Evolutionary conservation across 306 rosid genomes (phyloP), one percentile per base, ranked within the genome.

Genomic region (Vigna angularis): DNA sequence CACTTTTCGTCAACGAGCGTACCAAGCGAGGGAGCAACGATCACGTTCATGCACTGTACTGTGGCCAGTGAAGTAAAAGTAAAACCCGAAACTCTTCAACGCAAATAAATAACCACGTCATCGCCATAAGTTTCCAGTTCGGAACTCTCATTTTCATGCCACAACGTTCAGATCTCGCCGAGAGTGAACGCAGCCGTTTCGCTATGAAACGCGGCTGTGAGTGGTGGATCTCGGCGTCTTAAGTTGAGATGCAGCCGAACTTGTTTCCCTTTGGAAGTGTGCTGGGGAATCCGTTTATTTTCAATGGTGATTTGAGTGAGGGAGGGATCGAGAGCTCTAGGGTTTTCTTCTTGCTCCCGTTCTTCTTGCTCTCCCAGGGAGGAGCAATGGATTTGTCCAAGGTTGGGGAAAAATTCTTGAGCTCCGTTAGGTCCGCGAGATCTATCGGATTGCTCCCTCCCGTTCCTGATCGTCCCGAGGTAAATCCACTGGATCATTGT

Each of bases 351-450:
- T 82, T 96, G 79, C 83, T 91, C 66, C 97, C 99, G 3, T 89
- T 96, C 88, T 81, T 96, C 85, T 83, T 96, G 78, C 80, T 96
- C 81, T 85, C 89, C 36, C 99, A 93, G 79, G 97, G 99, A 79
- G 92, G 91, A 74, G 97, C 88, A 48, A 96, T 96, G 99, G 99
- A 96, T 91, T 89, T 96, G 73, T 93, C 97, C 34, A 96, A 87
- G 85, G 96, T 96, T 14, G 98, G 97, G 13, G 99, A 93, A 83
- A 96, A 93, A 88, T 83, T 96, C 85, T 82, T 96, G 84, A 93
- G 99, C 87, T 96, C 99, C 45, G 99, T 96, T 51, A 90, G 92
- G 93, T 93, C 99, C 30, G 99, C 98, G 6, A 96, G 94, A 83
- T 93, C 99, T 70, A 87, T 96, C 44, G 98, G 99, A 69, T 85